Conservation (phyloP, 2,329 filamentous ascomycete species). For the Neofusicoccum sp. region DNA sequence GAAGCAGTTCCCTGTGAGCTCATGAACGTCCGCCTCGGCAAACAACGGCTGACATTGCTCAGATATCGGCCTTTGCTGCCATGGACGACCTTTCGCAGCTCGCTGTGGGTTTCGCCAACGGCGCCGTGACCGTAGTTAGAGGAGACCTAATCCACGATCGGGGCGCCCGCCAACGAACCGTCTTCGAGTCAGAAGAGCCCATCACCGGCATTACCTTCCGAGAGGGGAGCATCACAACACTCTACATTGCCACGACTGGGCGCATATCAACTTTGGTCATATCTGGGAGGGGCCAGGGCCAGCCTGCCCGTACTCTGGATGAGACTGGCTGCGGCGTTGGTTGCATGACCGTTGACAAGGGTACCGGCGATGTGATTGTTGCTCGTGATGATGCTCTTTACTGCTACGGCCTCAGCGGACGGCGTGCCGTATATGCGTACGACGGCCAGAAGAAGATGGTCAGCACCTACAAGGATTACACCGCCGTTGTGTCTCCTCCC, state of each 20-base stretch:
- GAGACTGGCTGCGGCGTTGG: constrained; percentile 88
- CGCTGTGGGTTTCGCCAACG: constrained; percentile 93
- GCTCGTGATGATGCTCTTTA: constrained; percentile 94
- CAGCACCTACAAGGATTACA: constrained; percentile 77
- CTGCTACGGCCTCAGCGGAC: constrained; percentile 81
- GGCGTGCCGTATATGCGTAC: constrained; percentile 85
- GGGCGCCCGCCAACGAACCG: constrained; percentile 87
- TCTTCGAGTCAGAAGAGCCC: constrained; percentile 95
- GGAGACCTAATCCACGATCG: constrained; percentile 95
- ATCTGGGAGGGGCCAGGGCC: constrained; percentile 83
- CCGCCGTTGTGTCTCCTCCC: constrained; percentile 80
- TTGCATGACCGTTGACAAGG: constrained; percentile 85
- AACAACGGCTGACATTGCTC: constrained; percentile 24
- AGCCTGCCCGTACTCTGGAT: constrained; percentile 83
- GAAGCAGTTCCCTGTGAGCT: constrained; percentile 78
- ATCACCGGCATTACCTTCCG: constrained; percentile 86
- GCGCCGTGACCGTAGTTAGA: constrained; percentile 86
- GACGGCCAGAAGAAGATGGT: constrained; percentile 86
- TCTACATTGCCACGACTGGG: constrained; percentile 90
- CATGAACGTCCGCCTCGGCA: not conserved
- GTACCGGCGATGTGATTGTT: constrained; percentile 82
- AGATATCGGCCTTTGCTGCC: constrained; percentile 85
- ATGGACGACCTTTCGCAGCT: constrained; percentile 88
- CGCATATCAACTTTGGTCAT: constrained; percentile 84
- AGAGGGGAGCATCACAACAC: constrained; percentile 63